phyloP scores from a whole-genome alignment of 1,284 basidiomycete genomes.

The Retiboletus fuscus region DNA sequence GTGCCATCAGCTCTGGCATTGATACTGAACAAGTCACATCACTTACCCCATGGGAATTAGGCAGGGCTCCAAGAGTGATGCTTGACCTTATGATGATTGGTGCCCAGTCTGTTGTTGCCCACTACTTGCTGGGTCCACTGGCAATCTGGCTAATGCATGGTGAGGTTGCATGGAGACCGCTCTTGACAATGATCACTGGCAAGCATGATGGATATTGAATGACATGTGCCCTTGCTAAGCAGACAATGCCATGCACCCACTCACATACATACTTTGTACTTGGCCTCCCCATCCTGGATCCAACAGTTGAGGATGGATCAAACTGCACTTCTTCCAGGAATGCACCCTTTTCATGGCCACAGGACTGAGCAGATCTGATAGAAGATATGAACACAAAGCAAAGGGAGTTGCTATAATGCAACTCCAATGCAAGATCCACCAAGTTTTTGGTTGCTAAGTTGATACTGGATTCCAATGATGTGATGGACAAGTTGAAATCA shows the following conservation, averaged over 20 bases:
- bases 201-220: neutral
- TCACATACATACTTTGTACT: conserved; percentile 31
- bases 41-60: conserved; percentile 23
- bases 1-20: conserved; percentile 9
- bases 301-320: conserved; percentile 15
- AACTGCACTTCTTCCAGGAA: conserved; percentile 24
- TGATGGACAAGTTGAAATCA: conserved; percentile 26
- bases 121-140: conserved; percentile 45
- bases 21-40: neutral
- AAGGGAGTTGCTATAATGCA: neutral
- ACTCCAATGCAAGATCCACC: conserved; percentile 23
- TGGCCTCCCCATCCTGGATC: conserved; percentile 22
- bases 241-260: conserved; percentile 13
- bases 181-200: conserved; percentile 44
- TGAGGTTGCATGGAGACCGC: conserved; percentile 41
- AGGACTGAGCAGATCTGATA: conserved; percentile 19
- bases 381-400: conserved; percentile 30
- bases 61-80: conserved; percentile 36
- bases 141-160: conserved; percentile 51
- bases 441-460: conserved; percentile 24
- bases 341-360: conserved; percentile 7
- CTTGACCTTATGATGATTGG: conserved; percentile 49
- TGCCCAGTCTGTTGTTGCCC: conserved; percentile 50
- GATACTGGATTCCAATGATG: conserved; percentile 21
- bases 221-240: neutral